phyloP scores from a whole-genome alignment of 768 basidiomycete species.

The Neoboletus subvelutipes region DNA sequence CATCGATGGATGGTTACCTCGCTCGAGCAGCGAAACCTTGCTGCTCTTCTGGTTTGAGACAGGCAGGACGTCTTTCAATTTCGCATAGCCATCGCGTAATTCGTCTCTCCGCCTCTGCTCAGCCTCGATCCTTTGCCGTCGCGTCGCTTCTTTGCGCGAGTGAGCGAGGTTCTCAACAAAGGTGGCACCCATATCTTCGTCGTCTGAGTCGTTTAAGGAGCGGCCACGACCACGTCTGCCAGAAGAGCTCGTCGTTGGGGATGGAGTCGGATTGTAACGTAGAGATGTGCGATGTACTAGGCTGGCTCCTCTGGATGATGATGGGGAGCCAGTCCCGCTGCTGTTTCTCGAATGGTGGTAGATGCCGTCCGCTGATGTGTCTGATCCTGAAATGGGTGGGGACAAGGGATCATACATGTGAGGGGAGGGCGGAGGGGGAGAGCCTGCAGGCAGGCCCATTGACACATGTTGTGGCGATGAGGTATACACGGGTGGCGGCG shows the following conservation, averaged over 20 bases:
- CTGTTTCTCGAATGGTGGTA: slow-evolving; percentile 77
- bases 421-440: slow-evolving; percentile 76
- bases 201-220: slow-evolving; percentile 74
- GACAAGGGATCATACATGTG: slow-evolving; percentile 83
- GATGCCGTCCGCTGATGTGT: slow-evolving; percentile 80
- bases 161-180: slow-evolving; percentile 72
- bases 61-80: slow-evolving; percentile 84
- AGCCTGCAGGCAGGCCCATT: slow-evolving; percentile 59
- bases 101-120: slow-evolving; percentile 88
- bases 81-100: slow-evolving; percentile 85
- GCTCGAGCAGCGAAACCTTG: slow-evolving; percentile 84
- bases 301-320: slow-evolving; percentile 72
- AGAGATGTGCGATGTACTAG: slow-evolving; percentile 69
- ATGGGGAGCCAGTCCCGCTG: slow-evolving; percentile 70
- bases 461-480: slow-evolving; percentile 66
- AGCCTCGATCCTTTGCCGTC: slow-evolving; percentile 84
- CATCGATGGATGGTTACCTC: slow-evolving; percentile 53
- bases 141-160: slow-evolving; percentile 80
- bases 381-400: slow-evolving; percentile 86
- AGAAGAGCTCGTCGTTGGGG: slow-evolving; percentile 70
- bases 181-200: slow-evolving; percentile 68
- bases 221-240: slow-evolving; percentile 63
- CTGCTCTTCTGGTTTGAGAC: slow-evolving; percentile 88
- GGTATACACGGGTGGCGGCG: slow-evolving; percentile 55
- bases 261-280: slow-evolving; percentile 81